These are phyloP conservation scores for Moesziomyces globuligerus DNA, from an alignment of 1,284 basidiomycete species.

Conservation along the genomic window DNA sequence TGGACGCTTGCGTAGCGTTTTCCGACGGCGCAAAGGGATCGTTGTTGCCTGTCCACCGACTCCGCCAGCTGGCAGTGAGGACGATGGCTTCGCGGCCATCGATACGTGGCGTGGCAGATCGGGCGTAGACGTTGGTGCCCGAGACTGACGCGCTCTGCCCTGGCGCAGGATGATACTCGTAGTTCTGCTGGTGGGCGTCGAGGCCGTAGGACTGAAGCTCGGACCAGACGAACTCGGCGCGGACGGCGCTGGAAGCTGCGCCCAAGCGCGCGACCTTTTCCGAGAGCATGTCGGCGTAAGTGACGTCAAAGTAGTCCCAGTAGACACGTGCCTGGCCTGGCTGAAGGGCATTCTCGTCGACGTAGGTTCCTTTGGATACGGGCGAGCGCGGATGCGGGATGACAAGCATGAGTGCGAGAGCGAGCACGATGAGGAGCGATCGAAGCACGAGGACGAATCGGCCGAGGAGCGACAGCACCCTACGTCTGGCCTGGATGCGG, in stretches of 20 bases:
- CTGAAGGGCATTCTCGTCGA: slow-evolving; percentile 66
- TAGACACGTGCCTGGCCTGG: slow-evolving; percentile 54
- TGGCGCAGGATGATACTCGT: neutral
- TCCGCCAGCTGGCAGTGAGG: slow-evolving; percentile 68
- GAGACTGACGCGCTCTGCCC: slow-evolving; percentile 18
- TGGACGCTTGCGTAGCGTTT: slow-evolving; percentile 2
- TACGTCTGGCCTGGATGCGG: slow-evolving; percentile 34
- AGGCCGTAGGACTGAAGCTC: slow-evolving; percentile 57
- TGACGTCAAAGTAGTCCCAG: slow-evolving; percentile 59
- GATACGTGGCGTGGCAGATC: slow-evolving; percentile 82
- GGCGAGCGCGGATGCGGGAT: slow-evolving; percentile 55
- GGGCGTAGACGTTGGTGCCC: slow-evolving; percentile 84
- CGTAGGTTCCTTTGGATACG: slow-evolving; percentile 58
- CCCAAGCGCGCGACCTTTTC: slow-evolving; percentile 28
- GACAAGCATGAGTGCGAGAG: slow-evolving; percentile 43
- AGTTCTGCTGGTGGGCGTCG: slow-evolving; percentile 30
- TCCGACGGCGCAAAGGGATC: slow-evolving; percentile 24
- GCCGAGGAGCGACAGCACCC: slow-evolving; percentile 19
- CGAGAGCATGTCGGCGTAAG: slow-evolving; percentile 51
- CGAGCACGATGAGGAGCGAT: slow-evolving; percentile 23
- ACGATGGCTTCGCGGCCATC: slow-evolving; percentile 84
- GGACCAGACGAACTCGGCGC: slow-evolving; percentile 42
- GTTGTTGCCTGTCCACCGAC: slow-evolving; percentile 37
- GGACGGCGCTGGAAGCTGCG: slow-evolving; percentile 16
- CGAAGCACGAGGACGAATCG: slow-evolving; percentile 15